phyloP scores from a whole-genome alignment of 768 basidiomycete species.

The Leccinum olivaceopallidum region DNA sequence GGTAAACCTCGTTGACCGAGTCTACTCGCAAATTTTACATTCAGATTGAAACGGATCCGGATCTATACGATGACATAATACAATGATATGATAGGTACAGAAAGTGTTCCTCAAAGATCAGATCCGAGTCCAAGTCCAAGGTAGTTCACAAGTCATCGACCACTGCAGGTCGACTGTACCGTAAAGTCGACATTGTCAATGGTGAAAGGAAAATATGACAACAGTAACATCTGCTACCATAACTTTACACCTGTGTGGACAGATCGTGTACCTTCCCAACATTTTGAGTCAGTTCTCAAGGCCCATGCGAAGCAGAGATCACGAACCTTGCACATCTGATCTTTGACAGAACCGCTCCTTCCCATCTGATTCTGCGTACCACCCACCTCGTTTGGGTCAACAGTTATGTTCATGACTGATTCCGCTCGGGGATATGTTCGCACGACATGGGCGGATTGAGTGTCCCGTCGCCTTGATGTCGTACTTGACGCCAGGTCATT shows the following conservation, averaged over 20 bases:
- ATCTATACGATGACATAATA: too few species aligned
- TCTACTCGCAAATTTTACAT: too few species aligned
- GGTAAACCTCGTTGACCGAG: conserved; percentile 24
- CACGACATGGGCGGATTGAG: background rate
- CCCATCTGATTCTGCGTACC: background rate
- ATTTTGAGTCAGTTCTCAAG: too few species aligned
- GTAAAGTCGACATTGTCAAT: too few species aligned
- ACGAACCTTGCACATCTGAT: too few species aligned
- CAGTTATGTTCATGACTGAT: background rate
- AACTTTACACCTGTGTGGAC: background rate
- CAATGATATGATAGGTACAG: too few species aligned
- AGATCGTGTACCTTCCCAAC: background rate
- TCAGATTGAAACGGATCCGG: conserved; percentile 15
- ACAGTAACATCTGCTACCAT: background rate
- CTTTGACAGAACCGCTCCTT: background rate
- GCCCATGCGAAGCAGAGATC: background rate
- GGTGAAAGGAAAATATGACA: too few species aligned
- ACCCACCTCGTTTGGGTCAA: background rate
- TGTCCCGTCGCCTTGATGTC: background rate
- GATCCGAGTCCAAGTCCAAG: too few species aligned
- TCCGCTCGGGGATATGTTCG: background rate
- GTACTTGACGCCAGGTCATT: background rate
- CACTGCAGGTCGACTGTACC: too few species aligned
- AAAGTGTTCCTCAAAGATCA: too few species aligned
- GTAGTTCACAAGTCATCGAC: too few species aligned